Evolutionary conservation across 768 basidiomycete species (phyloP).

Genomic region (Pleurotus cornucopiae): DNA sequence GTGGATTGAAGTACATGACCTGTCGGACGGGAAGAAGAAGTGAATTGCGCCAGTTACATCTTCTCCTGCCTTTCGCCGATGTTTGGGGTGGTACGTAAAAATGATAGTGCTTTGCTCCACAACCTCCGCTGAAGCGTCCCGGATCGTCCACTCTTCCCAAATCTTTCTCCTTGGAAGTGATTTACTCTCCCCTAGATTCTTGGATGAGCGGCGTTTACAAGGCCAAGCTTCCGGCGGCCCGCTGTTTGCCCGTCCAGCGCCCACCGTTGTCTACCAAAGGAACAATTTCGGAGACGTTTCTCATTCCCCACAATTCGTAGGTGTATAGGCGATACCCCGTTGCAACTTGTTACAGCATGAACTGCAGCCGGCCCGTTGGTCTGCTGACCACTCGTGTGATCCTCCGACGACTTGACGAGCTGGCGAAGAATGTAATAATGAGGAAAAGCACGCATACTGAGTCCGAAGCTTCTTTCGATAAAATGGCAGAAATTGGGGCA

Average conservation of each 20-base stretch:
- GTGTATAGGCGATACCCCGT: too few relatives aligned
- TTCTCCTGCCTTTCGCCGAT: background rate
- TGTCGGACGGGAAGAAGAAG: constrained; percentile 43
- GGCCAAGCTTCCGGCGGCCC: background rate
- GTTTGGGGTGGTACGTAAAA: background rate
- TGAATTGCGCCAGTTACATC: constrained; percentile 10
- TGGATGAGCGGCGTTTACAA: background rate
- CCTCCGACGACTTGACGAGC: background rate
- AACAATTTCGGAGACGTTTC: constrained; percentile 1
- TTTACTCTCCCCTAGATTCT: background rate
- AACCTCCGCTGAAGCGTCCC: too few relatives aligned
- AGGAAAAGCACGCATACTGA: background rate
- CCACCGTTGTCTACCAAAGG: background rate
- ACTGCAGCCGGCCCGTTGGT: background rate
- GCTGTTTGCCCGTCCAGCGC: background rate
- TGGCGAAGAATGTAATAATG: background rate
- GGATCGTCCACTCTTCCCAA: too few relatives aligned
- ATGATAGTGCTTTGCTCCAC: background rate
- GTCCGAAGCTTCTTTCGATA: constrained; percentile 6
- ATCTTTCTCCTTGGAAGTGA: too few relatives aligned
- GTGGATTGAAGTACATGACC: constrained; percentile 65
- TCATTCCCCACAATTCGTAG: background rate
- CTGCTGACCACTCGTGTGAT: constrained; percentile 8
- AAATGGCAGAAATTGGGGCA: background rate
- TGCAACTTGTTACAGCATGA: background rate